These are phyloP conservation scores for Citrullus mucosospermus DNA, from an alignment of 306 rosid species.

Conservation along the genomic window DNA sequence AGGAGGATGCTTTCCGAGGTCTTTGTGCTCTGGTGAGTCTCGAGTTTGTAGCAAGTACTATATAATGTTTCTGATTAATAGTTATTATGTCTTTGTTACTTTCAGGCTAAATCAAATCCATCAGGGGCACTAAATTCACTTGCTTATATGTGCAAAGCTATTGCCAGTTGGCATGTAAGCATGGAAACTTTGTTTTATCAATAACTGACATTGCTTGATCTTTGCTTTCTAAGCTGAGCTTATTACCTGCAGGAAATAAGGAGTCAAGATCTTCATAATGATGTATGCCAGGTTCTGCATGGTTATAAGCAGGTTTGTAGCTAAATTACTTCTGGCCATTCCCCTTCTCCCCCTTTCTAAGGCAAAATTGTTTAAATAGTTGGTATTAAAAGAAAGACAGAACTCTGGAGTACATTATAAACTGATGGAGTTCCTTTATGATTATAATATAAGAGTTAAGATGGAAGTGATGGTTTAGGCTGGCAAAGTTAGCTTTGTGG, in stretches of 20 bases:
- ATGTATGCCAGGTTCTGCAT: conserved; percentile 83
- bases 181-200: neutral
- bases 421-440: neutral
- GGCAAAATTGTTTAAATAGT: neutral
- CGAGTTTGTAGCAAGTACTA: neutral
- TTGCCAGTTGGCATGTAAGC: conserved; percentile 99
- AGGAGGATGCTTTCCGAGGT: conserved; percentile 97
- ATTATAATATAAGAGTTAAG: neutral
- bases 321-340: neutral
- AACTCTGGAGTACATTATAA: neutral
- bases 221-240: conserved; percentile 9
- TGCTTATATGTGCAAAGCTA: conserved; percentile 70
- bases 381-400: neutral
- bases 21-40: conserved; percentile 85
- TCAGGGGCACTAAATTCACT: conserved; percentile 83
- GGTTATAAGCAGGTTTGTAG: conserved; percentile 84
- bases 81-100: conserved; percentile 7
- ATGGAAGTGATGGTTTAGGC: neutral
- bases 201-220: neutral
- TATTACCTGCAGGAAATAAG: conserved; percentile 63
- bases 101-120: conserved; percentile 89
- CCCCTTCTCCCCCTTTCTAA: neutral
- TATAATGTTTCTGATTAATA: neutral
- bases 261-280: conserved; percentile 80
- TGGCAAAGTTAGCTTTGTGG: neutral